Percentiles rank a stretch among this genome's conserved stretches.
phyloP scores from a whole-genome alignment of 805 yeast species.

The Pichia kluyveri region DNA sequence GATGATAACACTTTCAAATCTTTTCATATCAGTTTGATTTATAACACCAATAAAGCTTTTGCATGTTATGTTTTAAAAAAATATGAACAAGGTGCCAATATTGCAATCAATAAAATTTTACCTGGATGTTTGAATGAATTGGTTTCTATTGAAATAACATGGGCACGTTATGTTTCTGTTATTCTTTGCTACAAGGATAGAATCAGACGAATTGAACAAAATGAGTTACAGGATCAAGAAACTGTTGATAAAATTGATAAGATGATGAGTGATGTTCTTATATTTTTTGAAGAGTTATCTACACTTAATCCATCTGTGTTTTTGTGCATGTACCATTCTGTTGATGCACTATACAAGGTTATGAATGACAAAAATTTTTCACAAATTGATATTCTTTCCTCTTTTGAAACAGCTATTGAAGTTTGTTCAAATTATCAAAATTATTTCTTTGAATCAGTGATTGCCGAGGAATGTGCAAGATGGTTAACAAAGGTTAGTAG shows the following conservation, averaged over 20 bases:
- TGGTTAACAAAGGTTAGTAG: constrained; percentile 26
- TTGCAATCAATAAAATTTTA: constrained; percentile 2
- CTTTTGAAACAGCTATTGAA: constrained; percentile 38
- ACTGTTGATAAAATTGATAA: constrained; percentile 10
- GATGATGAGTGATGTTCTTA: constrained; percentile 15
- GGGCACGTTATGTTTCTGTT: constrained; percentile 9
- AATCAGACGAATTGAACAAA: constrained; percentile 4
- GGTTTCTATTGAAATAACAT: constrained; percentile 5
- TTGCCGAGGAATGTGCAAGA: constrained; percentile 33
- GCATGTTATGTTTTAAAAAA: constrained; percentile 7
- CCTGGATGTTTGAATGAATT: neutral
- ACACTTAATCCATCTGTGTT: constrained; percentile 30
- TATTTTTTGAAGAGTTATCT: constrained; percentile 28
- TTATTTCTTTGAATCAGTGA: constrained; percentile 31
- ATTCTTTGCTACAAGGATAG: constrained; percentile 9
- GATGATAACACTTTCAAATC: neutral
- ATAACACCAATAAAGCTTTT: neutral
- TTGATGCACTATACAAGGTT: constrained; percentile 27
- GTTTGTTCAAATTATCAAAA: constrained; percentile 24
- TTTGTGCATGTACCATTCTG: constrained; percentile 27
- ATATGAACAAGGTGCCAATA: constrained; percentile 4
- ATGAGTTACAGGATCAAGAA: constrained; percentile 13
- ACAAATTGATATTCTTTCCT: constrained; percentile 32
- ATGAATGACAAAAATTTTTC: constrained; percentile 14
- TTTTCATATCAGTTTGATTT: neutral